These are phyloP conservation scores for Podila horticola DNA, from an alignment of 192 early-diverging fungal species.

Conservation along the genomic window DNA sequence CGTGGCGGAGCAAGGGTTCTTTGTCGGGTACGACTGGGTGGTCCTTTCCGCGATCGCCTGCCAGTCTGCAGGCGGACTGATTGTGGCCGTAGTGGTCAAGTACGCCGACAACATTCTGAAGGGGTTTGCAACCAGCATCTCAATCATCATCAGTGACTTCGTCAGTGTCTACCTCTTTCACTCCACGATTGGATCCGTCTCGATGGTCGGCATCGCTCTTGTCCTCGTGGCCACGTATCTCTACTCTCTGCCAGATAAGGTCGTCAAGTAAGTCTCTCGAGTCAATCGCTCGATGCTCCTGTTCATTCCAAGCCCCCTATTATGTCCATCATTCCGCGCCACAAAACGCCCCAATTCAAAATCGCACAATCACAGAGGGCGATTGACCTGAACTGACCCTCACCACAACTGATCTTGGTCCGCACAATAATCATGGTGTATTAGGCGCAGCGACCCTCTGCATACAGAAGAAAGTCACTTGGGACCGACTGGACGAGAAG, in stretches of 20 bases:
- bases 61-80: constrained; percentile 92
- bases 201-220: constrained; percentile 77
- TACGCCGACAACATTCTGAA: constrained; percentile 99
- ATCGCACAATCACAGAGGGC: too few species aligned
- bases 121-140: constrained; percentile 96
- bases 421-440: too few species aligned
- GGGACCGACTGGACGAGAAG: too few species aligned
- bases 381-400: too few species aligned
- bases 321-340: too few species aligned
- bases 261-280: constrained; percentile 29
- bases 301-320: too few species aligned
- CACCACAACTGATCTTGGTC: too few species aligned
- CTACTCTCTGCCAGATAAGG: constrained; percentile 68
- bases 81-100: constrained; percentile 97
- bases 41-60: constrained; percentile 84
- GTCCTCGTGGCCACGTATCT: constrained; percentile 82
- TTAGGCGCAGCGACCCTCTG: too few species aligned
- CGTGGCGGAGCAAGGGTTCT: constrained; percentile 85
- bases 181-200: constrained; percentile 71
- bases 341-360: too few species aligned
- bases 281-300: too few species aligned
- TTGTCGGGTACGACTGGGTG: constrained; percentile 89
- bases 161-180: constrained; percentile 85
- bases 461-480: too few species aligned
- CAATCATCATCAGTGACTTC: constrained; percentile 90